Evolutionary conservation across 345 rosid species (phyloP), one percentile per base, ranked within the genome.

Genomic region (Eucalyptus virginea): DNA sequence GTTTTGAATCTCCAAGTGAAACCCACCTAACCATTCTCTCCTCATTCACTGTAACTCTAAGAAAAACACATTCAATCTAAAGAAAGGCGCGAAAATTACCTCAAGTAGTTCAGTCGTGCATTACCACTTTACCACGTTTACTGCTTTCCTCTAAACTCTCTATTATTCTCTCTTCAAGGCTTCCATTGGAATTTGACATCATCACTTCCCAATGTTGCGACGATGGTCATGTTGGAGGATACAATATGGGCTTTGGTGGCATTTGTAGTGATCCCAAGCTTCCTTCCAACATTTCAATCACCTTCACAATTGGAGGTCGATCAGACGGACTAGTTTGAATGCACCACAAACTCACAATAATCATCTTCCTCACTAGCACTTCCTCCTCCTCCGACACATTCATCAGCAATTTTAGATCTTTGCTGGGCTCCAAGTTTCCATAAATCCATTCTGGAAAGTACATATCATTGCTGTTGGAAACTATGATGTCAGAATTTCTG

Each of bases 371-470:
- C 23, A 45, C 86, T 40, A 65, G 42, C 81, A 67, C 72, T 9
- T 87, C 37, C 26, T 89, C 90, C 6, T 77, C 65, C 18, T 40
- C 34, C 90, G 24, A 42, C 4, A 88, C 87, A 85, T 80, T 45
- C 15, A 87, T 88, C 4, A 17, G 16, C 10, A 88, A 80, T 51
- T 65, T 67, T 13, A 80, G 86, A 86, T 12, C 52, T 11, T 90
- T 80, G 8, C 50, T 52, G 0, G 28, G 91, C 81, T 93, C 93
- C 26, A 93, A 86, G 26, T 91, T 85, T 28, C 44, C 67, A 26
- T 93, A 91, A 44, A 94, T 88, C 89, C 91, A 87, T 32, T 90
- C 89, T 2, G 92, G 93, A 91, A 95, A 94, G 86, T 89, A 92
- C 34, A 86, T 47, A 28, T 93, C 91, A 86, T 92, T 94, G 9